These are phyloP conservation scores for Colletotrichum cereale DNA, from an alignment of 2,329 filamentous ascomycete genomes.

Conservation along the genomic window DNA sequence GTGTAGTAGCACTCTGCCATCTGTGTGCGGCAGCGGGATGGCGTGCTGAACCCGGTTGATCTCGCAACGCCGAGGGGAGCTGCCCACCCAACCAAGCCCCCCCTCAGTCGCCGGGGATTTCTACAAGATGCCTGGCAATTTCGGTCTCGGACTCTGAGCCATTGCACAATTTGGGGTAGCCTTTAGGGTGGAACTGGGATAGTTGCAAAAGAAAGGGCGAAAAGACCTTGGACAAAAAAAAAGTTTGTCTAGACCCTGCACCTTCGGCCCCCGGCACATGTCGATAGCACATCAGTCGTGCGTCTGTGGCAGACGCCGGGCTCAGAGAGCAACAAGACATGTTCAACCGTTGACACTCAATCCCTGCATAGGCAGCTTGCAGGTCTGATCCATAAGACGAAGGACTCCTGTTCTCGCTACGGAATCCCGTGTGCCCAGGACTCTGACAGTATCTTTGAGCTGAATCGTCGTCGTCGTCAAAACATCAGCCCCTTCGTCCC, in stretches of 20 bases:
- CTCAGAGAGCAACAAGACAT: neutral
- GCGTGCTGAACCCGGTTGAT: constrained; percentile 36
- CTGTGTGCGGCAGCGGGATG: constrained; percentile 34
- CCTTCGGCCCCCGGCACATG: constrained; percentile 13
- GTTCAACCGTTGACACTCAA: constrained; percentile 12
- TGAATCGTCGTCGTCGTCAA: neutral
- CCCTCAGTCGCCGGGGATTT: constrained; percentile 22
- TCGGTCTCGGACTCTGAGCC: constrained; percentile 7
- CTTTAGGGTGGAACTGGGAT: neutral
- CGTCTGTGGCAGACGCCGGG: neutral
- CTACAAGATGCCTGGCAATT: neutral
- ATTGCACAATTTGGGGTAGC: neutral
- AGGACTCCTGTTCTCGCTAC: constrained; percentile 14
- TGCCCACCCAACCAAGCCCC: neutral
- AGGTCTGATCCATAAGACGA: constrained; percentile 26
- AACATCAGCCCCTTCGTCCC: neutral
- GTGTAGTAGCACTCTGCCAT: constrained; percentile 16
- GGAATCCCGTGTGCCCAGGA: neutral
- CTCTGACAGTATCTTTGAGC: neutral
- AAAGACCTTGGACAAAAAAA: neutral
- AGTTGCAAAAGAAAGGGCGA: neutral
- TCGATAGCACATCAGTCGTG: constrained; percentile 4
- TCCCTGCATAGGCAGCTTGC: constrained; percentile 1
- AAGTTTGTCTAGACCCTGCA: constrained; percentile 35
- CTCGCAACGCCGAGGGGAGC: constrained; percentile 23